Conservation (phyloP, 2,329 filamentous ascomycete species). For the Fusarium austroafricanum region DNA sequence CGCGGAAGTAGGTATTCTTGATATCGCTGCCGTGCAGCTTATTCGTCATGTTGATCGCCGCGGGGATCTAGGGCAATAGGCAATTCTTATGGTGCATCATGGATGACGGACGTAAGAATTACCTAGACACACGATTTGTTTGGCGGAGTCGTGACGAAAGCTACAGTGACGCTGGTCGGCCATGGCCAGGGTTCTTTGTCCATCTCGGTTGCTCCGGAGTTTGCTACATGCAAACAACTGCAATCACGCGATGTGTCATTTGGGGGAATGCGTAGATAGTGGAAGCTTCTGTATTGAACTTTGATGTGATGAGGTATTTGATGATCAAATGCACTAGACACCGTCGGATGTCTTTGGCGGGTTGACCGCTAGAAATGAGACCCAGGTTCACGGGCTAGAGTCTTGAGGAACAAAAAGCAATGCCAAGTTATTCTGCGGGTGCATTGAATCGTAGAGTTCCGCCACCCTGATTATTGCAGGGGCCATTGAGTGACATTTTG, state of each 20-base stretch:
- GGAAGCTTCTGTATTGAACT: not conserved
- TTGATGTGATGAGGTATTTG: not conserved
- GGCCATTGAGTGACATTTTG: slow-evolving; percentile 26
- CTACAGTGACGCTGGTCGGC: not conserved
- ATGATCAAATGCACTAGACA: not conserved
- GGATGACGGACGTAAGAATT: slow-evolving; percentile 18
- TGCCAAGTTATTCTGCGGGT: slow-evolving; percentile 22
- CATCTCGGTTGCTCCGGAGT: slow-evolving; percentile 22
- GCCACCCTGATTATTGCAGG: slow-evolving; percentile 33
- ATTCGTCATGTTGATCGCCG: not conserved
- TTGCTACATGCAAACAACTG: not conserved
- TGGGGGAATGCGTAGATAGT: not conserved
- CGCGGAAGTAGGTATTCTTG: slow-evolving; percentile 7
- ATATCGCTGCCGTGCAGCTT: slow-evolving; percentile 14
- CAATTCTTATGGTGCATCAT: slow-evolving; percentile 1
- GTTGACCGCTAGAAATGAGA: not conserved
- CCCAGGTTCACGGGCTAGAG: not conserved
- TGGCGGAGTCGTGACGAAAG: slow-evolving; percentile 31
- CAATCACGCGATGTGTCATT: not conserved
- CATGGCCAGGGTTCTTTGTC: slow-evolving; percentile 4
- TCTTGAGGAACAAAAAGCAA: slow-evolving; percentile 6
- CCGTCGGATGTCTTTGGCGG: not conserved
- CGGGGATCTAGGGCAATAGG: slow-evolving; percentile 10
- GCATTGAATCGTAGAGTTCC: slow-evolving; percentile 32
- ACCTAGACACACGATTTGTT: slow-evolving; percentile 3